Evolutionary conservation across 2,329 filamentous ascomycete genomes (phyloP), one percentile per base, ranked within the genome.

Genomic region (Helotiales sp.): DNA sequence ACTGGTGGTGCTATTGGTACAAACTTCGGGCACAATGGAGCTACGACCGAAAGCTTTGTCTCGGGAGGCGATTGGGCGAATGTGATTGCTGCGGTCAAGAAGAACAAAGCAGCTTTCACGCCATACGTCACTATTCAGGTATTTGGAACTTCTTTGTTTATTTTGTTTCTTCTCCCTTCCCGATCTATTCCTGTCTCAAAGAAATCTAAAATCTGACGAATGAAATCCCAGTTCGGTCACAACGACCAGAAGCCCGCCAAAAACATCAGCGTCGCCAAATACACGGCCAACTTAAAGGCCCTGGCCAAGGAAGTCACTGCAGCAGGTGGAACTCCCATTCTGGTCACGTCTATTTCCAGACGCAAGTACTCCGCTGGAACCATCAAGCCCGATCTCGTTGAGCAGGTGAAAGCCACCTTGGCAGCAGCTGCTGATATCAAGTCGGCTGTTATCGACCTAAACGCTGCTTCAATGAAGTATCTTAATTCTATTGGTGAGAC

Each of bases 41-140:
- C 76, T 8, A 85, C 82, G 0, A 86, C 84, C 0, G 80, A 80
- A 15, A 81, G 79, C 0, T 86, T 84, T 72, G 78, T 82, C 1
- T 73, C 71, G 0, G 80, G 79, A 1, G 83, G 83, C 0, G 79
- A 83, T 65, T 86, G 83, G 83, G 76, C 69, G 0, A 78, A 77
- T 0, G 80, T 84, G 0, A 71, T 84, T 2, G 71, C 70, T 15
- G 78, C 80, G 15, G 77, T 84, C 1, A 72, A 69, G 4, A 73
- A 74, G 3, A 72, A 77, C 30, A 78, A 77, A 26, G 66, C 70
- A 0, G 58, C 70, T 1, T 80, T 81, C 66, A 71, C 75, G 1
- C 79, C 83, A 2, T 84, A 80, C 54, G 83, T 85, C 6, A 85
- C 83, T 0, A 84, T 85, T 5, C 76, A 86, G 77, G 79, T 81